Conservation (phyloP, 495 filamentous ascomycete species). For the Patellaria atrata region DNA sequence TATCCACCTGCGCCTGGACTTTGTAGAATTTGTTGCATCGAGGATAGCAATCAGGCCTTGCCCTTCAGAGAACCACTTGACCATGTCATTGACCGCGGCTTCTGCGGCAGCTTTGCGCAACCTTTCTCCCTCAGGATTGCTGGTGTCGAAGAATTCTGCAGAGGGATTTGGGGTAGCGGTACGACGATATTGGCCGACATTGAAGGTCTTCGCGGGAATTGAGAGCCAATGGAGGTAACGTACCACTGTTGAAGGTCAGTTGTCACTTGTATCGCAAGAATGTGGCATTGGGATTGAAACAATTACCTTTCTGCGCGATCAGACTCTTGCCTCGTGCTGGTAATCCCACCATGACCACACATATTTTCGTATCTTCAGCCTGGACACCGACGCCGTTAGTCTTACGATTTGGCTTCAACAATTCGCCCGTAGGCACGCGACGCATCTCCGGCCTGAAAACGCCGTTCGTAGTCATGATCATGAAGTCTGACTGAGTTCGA, state of each 20-base stretch:
- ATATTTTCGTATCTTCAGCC: constrained; percentile 90
- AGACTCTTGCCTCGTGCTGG: constrained; percentile 92
- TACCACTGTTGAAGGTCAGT: constrained; percentile 45
- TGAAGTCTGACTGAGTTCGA: constrained; percentile 14
- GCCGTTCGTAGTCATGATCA: constrained; percentile 16
- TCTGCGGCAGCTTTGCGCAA: constrained; percentile 76
- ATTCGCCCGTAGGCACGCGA: constrained; percentile 21
- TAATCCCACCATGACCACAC: constrained; percentile 97
- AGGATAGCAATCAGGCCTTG: constrained; percentile 75
- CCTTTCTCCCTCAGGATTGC: constrained; percentile 79
- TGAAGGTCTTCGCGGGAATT: constrained; percentile 84
- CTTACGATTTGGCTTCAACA: constrained; percentile 23
- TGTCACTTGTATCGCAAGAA: constrained; percentile 8
- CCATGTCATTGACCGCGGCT: constrained; percentile 80
- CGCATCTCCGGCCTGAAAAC: constrained; percentile 22
- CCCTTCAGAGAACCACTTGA: constrained; percentile 66
- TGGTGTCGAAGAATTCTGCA: constrained; percentile 84
- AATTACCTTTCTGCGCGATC: constrained; percentile 87
- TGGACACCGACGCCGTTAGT: constrained; percentile 44
- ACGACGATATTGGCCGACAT: constrained; percentile 89
- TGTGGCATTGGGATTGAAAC: neutral
- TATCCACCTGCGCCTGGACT: constrained; percentile 80
- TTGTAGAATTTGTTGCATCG: constrained; percentile 92
- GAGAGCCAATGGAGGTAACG: constrained; percentile 93
- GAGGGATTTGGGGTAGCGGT: constrained; percentile 69